These are phyloP conservation scores for Populus simonii DNA, from an alignment of 345 rosid genomes.

Conservation along the genomic window DNA sequence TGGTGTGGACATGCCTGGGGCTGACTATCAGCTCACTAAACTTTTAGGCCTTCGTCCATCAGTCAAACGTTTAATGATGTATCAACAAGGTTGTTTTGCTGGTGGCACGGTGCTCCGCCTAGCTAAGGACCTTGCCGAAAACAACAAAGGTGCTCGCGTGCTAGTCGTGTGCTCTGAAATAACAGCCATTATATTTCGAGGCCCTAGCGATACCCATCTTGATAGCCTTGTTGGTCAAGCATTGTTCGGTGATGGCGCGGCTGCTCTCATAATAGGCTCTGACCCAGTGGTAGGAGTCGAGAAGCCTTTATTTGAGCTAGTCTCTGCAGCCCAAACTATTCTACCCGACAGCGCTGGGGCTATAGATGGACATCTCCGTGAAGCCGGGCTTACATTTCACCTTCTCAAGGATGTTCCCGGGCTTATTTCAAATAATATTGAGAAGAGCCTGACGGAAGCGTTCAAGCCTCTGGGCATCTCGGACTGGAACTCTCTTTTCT, in stretches of 20 bases:
- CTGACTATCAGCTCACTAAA: constrained; percentile 86
- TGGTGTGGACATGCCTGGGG: constrained; percentile 92
- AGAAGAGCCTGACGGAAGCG: constrained; percentile 62
- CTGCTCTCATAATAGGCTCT: constrained; percentile 60
- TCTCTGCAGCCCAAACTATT: constrained; percentile 66
- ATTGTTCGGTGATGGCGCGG: constrained; percentile 70
- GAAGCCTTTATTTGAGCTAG: constrained; percentile 59
- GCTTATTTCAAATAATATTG: constrained; percentile 65
- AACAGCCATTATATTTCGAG: constrained; percentile 76
- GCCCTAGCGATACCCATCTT: constrained; percentile 62
- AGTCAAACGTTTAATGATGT: constrained; percentile 71
- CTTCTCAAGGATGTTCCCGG: constrained; percentile 62
- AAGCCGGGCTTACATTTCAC: constrained; percentile 68
- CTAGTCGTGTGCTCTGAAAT: constrained; percentile 74
- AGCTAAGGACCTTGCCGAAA: constrained; percentile 82
- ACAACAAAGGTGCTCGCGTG: constrained; percentile 73
- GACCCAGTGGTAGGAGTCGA: constrained; percentile 49
- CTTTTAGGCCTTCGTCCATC: constrained; percentile 76
- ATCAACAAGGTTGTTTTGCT: constrained; percentile 68
- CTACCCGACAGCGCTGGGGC: constrained; percentile 71
- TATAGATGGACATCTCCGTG: constrained; percentile 66
- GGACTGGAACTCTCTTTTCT: constrained; percentile 81
- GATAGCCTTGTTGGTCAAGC: constrained; percentile 77
- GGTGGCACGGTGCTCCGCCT: constrained; percentile 83
- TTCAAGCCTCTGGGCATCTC: constrained; percentile 61